Conservation (phyloP, 169 alveolate species). For the Sarcocystis neurona region DNA sequence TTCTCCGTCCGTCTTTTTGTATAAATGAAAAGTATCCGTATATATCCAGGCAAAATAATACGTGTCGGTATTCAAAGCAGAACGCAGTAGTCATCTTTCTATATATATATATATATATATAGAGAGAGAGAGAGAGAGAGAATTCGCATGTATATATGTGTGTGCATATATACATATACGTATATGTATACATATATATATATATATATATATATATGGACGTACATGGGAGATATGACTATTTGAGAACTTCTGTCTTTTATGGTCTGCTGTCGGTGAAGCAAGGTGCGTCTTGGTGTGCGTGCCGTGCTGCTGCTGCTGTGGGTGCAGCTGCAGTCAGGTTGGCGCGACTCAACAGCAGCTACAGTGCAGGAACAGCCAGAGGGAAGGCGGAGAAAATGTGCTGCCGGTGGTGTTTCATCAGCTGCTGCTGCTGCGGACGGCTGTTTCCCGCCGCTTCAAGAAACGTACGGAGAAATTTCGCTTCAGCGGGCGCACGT, state of each 20-base stretch:
- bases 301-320: not conserved
- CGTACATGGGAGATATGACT: not conserved
- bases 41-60: too few relatives aligned
- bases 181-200: not conserved
- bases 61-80: too few relatives aligned
- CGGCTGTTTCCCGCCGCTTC: too few relatives aligned
- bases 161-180: too few relatives aligned
- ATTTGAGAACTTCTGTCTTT: not conserved
- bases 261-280: not conserved
- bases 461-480: slow-evolving; percentile 12
- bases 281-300: not conserved
- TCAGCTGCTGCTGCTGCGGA: too few relatives aligned
- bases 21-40: too few relatives aligned
- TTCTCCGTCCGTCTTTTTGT: too few relatives aligned
- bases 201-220: not conserved
- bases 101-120: too few relatives aligned
- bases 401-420: not conserved
- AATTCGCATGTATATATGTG: too few relatives aligned
- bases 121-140: too few relatives aligned
- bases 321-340: slow-evolving; percentile 4
- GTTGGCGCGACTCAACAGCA: slow-evolving; percentile 18
- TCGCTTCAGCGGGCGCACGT: not conserved
- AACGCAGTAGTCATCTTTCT: too few relatives aligned
- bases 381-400: not conserved
- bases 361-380: not conserved